These are phyloP conservation scores for Chrysoporthe austroafricana DNA, from an alignment of 2,329 filamentous ascomycete genomes.

Conservation along the genomic window DNA sequence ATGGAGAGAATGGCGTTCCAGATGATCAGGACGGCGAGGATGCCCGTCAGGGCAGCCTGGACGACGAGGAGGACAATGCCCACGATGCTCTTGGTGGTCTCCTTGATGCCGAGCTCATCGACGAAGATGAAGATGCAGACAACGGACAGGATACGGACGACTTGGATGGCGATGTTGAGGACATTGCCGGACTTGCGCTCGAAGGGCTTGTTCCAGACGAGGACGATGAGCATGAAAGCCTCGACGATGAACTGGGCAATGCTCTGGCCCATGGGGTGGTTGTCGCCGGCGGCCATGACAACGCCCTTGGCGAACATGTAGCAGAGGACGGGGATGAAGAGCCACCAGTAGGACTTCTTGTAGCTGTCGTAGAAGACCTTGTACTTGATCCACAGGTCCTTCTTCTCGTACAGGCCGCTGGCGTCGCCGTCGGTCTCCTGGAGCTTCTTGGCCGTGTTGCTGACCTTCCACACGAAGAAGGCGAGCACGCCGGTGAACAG, in stretches of 20 bases:
- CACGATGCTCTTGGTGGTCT: constrained; percentile 92
- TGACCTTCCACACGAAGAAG: constrained; percentile 87
- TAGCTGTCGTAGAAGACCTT: constrained; percentile 97
- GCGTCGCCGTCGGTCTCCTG: constrained; percentile 77
- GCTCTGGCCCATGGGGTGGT: constrained; percentile 81
- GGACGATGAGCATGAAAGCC: constrained; percentile 73
- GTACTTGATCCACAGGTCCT: constrained; percentile 92
- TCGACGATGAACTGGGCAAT: constrained; percentile 82
- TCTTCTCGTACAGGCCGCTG: constrained; percentile 80
- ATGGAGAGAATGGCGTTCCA: constrained; percentile 86
- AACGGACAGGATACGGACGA: constrained; percentile 86
- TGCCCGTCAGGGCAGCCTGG: constrained; percentile 80
- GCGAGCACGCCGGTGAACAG: constrained; percentile 80
- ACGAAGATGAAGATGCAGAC: constrained; percentile 91
- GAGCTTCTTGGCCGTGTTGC: constrained; percentile 71
- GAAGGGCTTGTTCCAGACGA: constrained; percentile 86
- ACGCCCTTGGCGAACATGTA: constrained; percentile 92
- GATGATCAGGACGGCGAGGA: constrained; percentile 83
- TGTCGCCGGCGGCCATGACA: constrained; percentile 82
- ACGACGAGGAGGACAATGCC: constrained; percentile 93
- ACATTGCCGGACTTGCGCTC: constrained; percentile 85
- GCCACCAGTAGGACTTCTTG: constrained; percentile 94
- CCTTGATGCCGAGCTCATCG: constrained; percentile 83
- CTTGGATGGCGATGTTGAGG: constrained; percentile 91
- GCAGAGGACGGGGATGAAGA: constrained; percentile 85